Evolutionary conservation across 306 rosid genomes (phyloP), one percentile per base, ranked within the genome.

Genomic region (Macrotyloma uniflorum): DNA sequence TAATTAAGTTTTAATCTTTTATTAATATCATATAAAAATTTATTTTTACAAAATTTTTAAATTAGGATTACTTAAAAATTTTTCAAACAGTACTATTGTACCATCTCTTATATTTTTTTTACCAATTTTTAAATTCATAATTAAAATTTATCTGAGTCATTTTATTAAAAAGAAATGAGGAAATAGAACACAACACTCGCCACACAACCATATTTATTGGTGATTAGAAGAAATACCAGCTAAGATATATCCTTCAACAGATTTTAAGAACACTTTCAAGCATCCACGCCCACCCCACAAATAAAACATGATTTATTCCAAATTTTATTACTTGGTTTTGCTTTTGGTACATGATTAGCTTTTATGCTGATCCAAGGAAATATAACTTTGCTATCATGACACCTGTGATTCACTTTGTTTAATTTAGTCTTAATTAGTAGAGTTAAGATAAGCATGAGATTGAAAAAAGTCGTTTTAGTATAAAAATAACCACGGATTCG

Each of bases 381-480:
- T 32, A 64, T 28, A 54, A 76, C 42, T 75, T 75, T 73, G 79
- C 75, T 70, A 51, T 75, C 82, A 45, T 59, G 70, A 78, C 86
- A 78, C 84, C 71, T 70, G 79, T 76, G 72, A 69, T 62, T 72
- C 75, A 51, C 70, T 79, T 33, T 42, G 71, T 58, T 70, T 82
- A 51, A 24, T 62, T 76, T 32, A 67, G 3, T 78, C 15, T 19
- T 33, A 81, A 47, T 58, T 54, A 67, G 18, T 40, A 65, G 46
- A 67, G 58, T 67, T 72, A 72, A 86, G 87, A 80, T 83, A 74
- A 86, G 79, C 82, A 64, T 73, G 2, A 43, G 73, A 66, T 69
- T 51, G 22, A 75, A 79, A 69, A 82, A 70, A 63, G 79, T 79
- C 28, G 58, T 40, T 62, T 71, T 6, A 49, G 59, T 72, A 59